These are phyloP conservation scores for Phaeolepiota aurea DNA, from an alignment of 768 basidiomycete genomes.

Conservation along the genomic window DNA sequence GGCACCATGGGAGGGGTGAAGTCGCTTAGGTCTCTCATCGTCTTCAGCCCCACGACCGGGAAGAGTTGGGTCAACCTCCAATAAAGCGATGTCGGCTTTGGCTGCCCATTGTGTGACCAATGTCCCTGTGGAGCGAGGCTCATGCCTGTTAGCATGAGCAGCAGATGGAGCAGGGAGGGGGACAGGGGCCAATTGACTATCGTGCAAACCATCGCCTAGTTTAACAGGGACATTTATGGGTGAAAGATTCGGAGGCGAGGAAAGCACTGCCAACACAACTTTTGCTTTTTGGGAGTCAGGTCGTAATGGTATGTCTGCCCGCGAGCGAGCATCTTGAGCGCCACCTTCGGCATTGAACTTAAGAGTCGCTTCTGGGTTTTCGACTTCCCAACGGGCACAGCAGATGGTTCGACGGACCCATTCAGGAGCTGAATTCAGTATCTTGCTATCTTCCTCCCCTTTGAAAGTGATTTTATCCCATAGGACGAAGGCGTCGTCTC, in stretches of 20 bases:
- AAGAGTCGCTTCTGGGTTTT: constrained; percentile 32
- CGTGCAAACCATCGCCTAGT: constrained; percentile 19
- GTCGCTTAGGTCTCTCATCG: constrained; percentile 20
- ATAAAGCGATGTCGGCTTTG: constrained; percentile 46
- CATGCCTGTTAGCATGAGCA: constrained; percentile 45
- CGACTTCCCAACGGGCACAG: constrained; percentile 70
- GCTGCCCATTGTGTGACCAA: constrained; percentile 63
- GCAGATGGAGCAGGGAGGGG: constrained; percentile 56
- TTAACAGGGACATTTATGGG: constrained; percentile 20
- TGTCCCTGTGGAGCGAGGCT: constrained; percentile 55
- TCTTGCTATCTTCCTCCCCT: constrained; percentile 21
- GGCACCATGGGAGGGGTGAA: constrained; percentile 10
- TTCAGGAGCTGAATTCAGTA: constrained; percentile 48
- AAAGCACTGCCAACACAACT: constrained; percentile 55
- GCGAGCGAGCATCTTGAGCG: background rate
- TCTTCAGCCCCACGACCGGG: constrained; percentile 22
- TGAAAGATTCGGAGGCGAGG: constrained; percentile 24
- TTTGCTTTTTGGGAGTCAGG: constrained; percentile 22
- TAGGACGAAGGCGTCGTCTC: constrained; percentile 73
- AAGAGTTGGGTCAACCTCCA: constrained; percentile 44
- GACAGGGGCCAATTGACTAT: constrained; percentile 38
- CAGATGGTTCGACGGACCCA: constrained; percentile 83
- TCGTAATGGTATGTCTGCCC: background rate
- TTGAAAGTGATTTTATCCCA: constrained; percentile 68
- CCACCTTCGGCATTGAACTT: constrained; percentile 5